A percentile compares a stretch with the other conserved stretches of the same genome.
These are phyloP conservation scores for Trichoderma gracile DNA, from an alignment of 2,329 filamentous ascomycete genomes.

Conservation along the genomic window DNA sequence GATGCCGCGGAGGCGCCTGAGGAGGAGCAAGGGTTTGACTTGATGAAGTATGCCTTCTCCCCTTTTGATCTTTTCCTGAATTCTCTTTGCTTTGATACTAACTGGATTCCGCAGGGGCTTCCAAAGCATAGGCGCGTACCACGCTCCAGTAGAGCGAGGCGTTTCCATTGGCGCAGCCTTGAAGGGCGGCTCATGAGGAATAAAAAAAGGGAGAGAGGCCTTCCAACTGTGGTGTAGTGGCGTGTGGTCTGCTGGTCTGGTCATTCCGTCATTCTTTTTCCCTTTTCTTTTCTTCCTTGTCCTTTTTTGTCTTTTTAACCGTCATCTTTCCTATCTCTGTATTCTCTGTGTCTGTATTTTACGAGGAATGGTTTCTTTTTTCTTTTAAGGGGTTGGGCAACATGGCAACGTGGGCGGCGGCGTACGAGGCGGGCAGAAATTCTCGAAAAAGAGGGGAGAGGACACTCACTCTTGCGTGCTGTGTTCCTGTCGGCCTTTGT, in stretches of 20 bases:
- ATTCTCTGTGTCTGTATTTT: conserved; percentile 10
- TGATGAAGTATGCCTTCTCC: conserved; percentile 56
- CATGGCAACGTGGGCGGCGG: not conserved
- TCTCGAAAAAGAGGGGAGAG: not conserved
- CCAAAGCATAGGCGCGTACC: conserved; percentile 64
- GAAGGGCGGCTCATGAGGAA: conserved; percentile 35
- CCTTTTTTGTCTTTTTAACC: not conserved
- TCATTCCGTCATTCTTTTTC: no score
- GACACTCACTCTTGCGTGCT: no score
- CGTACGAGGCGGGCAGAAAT: conserved; percentile 10
- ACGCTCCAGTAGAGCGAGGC: conserved; percentile 55
- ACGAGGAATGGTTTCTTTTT: not conserved
- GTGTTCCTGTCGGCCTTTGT: no score
- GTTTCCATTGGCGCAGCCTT: conserved; percentile 47
- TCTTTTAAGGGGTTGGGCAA: not conserved
- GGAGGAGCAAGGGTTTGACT: conserved; percentile 58
- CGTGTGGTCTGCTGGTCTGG: no score
- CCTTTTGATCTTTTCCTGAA: not conserved
- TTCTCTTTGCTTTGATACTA: not conserved
- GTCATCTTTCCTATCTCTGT: not conserved
- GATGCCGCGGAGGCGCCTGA: conserved; percentile 39
- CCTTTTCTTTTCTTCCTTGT: not conserved
- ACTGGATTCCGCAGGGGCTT: conserved; percentile 52
- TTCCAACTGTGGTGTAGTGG: no score
- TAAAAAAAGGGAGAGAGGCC: no score